phyloP scores from a whole-genome alignment of 2,329 filamentous ascomycete species.

The Graphilbum ipis-grandicollis region DNA sequence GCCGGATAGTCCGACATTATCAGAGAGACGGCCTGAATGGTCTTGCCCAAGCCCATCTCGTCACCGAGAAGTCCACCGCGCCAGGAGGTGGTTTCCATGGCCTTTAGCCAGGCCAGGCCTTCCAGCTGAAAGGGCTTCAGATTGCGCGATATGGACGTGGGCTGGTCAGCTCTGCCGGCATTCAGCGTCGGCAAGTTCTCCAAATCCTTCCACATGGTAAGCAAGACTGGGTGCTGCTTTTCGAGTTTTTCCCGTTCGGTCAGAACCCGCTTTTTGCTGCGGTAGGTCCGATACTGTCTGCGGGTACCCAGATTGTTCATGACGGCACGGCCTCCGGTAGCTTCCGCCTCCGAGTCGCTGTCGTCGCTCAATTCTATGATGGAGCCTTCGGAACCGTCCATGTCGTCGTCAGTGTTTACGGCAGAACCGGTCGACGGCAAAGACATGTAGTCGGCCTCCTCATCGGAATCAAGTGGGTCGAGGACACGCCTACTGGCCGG shows the following conservation, averaged over 20 bases:
- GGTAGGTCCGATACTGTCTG: constrained; percentile 17
- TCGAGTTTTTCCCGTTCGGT: constrained; percentile 52
- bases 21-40: constrained; percentile 90
- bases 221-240: constrained; percentile 57
- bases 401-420: too few relatives aligned
- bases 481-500: too few relatives aligned
- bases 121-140: constrained; percentile 90
- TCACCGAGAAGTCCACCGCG: constrained; percentile 84
- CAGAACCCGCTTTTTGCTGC: constrained; percentile 13
- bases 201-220: constrained; percentile 71
- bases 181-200: constrained; percentile 50
- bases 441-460: too few relatives aligned
- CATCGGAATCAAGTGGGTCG: too few relatives aligned
- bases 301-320: constrained; percentile 9
- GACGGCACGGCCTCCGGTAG: neutral
- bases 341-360: neutral
- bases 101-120: constrained; percentile 85
- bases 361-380: too few relatives aligned
- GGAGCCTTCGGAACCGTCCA: too few relatives aligned
- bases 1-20: constrained; percentile 96
- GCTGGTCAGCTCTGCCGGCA: constrained; percentile 47
- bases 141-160: constrained; percentile 58
- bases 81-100: constrained; percentile 73
- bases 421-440: too few relatives aligned
- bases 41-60: constrained; percentile 98